Conservation (phyloP, 306 rosid genomes). For the Vigna radiata region DNA sequence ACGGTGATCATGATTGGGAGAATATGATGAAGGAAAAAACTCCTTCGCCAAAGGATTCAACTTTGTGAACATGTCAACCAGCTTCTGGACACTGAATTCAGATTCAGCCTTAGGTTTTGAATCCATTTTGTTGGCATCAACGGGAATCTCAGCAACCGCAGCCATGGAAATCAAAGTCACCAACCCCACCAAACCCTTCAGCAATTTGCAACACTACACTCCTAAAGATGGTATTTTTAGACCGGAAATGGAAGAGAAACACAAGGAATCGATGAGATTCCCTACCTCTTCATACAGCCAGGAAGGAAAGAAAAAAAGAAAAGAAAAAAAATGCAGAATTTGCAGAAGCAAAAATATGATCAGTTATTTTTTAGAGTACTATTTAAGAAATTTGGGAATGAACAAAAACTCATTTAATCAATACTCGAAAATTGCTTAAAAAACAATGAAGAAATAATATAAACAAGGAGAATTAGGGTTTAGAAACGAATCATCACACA, state of each 20-base stretch:
- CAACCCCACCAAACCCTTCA: constrained; percentile 42
- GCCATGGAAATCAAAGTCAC: constrained; percentile 72
- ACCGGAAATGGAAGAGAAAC: neutral
- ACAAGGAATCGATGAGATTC: constrained; percentile 41
- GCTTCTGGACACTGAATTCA: constrained; percentile 83
- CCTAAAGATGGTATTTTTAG: constrained; percentile 21
- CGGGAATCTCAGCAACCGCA: constrained; percentile 83
- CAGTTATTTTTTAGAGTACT: constrained; percentile 25
- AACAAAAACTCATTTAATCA: constrained; percentile 15
- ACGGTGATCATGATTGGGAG: constrained; percentile 53
- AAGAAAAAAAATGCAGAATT: constrained; percentile 35
- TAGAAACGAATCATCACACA: constrained; percentile 47
- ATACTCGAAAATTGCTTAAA: constrained; percentile 16
- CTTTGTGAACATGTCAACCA: constrained; percentile 94
- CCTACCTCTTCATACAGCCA: neutral
- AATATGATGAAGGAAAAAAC: constrained; percentile 79
- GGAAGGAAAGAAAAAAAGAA: neutral
- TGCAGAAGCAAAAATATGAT: constrained; percentile 42
- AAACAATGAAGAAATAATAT: constrained; percentile 23
- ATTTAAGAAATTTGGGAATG: constrained; percentile 22
- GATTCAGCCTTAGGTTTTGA: constrained; percentile 63
- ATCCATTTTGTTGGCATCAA: constrained; percentile 85
- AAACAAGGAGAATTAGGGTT: constrained; percentile 52
- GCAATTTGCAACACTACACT: constrained; percentile 25
- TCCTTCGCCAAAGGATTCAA: constrained; percentile 92